Evolutionary conservation across 108 stramenopile species (phyloP).

Genomic region (Pseudonitzschia multiseries): DNA sequence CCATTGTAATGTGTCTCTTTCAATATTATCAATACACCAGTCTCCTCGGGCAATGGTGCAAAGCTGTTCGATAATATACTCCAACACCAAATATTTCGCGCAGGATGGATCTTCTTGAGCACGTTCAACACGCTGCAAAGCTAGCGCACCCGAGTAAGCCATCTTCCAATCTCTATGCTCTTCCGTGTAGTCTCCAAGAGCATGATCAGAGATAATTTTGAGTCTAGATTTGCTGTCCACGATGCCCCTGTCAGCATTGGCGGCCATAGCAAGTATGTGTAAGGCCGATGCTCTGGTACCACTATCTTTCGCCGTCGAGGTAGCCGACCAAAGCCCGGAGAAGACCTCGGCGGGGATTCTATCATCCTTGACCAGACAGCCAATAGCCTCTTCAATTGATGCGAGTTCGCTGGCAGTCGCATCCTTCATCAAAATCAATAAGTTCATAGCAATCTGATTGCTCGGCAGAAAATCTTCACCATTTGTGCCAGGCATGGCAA

Average conservation of each 20-base stretch:
- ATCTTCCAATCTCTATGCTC: slow-evolving; percentile 78
- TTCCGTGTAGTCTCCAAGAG: slow-evolving; percentile 76
- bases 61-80: slow-evolving; percentile 76
- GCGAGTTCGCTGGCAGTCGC: slow-evolving; percentile 87
- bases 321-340: slow-evolving; percentile 76
- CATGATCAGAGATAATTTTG: slow-evolving; percentile 74
- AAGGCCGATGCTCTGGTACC: slow-evolving; percentile 75
- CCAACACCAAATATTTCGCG: slow-evolving; percentile 76
- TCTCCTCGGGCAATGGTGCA: slow-evolving; percentile 77
- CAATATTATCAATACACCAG: slow-evolving; percentile 75
- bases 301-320: slow-evolving; percentile 53
- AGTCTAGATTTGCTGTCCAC: slow-evolving; percentile 86
- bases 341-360: slow-evolving; percentile 82
- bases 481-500: slow-evolving; percentile 80
- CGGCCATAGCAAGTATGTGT: slow-evolving; percentile 85
- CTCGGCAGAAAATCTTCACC: slow-evolving; percentile 70
- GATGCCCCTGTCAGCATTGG: slow-evolving; percentile 81
- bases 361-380: slow-evolving; percentile 75
- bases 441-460: slow-evolving; percentile 85
- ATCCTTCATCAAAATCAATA: slow-evolving; percentile 70
- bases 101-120: slow-evolving; percentile 62
- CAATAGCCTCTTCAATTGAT: slow-evolving; percentile 93
- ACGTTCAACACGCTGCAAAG: slow-evolving; percentile 71
- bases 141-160: slow-evolving; percentile 74
- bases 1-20: slow-evolving; percentile 75